Evolutionary conservation across 2,329 filamentous ascomycete species (phyloP).

Genomic region (Diatrype stigma): DNA sequence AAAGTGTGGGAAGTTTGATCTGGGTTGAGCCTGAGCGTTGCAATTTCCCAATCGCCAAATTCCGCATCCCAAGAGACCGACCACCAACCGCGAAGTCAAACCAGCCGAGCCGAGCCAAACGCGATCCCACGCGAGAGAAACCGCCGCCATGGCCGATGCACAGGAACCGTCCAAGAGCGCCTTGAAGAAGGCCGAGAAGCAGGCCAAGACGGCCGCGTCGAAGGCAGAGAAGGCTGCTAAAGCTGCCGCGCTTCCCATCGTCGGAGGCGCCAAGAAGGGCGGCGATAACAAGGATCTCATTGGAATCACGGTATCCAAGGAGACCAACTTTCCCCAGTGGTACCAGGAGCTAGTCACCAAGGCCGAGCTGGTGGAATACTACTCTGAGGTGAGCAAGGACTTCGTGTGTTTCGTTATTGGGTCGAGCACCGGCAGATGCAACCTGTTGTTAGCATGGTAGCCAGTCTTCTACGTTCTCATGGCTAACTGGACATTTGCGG

Average conservation of each 20-base stretch:
- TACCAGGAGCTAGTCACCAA: slow-evolving; percentile 98
- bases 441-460: no score
- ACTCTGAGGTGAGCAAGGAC: slow-evolving; percentile 39
- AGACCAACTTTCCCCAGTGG: slow-evolving; percentile 87
- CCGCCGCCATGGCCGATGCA: not conserved
- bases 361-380: slow-evolving; percentile 97
- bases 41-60: not conserved
- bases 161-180: slow-evolving; percentile 57
- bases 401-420: not conserved
- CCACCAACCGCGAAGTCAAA: not conserved
- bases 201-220: slow-evolving; percentile 55
- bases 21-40: not conserved
- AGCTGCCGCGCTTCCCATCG: slow-evolving; percentile 47
- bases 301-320: slow-evolving; percentile 82
- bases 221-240: slow-evolving; percentile 61
- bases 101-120: not conserved
- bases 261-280: slow-evolving; percentile 47
- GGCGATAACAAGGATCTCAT: slow-evolving; percentile 59
- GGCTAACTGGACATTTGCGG: slow-evolving; percentile 14
- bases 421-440: not conserved
- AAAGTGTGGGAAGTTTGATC: not conserved
- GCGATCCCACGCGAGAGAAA: not conserved
- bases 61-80: not conserved
- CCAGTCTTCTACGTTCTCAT: no score
- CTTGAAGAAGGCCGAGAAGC: slow-evolving; percentile 63